Evolutionary conservation across 164 flowering plant species (phyloP), one percentile per base, ranked within the genome.

Genomic region (Aristolochia californica): DNA sequence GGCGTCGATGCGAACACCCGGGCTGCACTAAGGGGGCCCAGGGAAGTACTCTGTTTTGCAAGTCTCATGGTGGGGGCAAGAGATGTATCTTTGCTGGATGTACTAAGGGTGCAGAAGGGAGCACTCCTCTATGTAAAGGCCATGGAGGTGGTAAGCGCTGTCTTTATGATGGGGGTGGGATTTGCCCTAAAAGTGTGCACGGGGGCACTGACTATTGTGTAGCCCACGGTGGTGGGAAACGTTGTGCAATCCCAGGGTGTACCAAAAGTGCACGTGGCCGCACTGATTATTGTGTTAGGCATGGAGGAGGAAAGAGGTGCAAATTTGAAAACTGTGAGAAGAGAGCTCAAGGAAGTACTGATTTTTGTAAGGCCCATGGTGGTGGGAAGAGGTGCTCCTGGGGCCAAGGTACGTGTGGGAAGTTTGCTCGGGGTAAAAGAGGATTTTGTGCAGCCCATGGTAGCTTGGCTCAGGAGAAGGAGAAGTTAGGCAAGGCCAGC

Each of bases 91-190:
- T 85, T 67, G 73, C 76, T 4, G 96, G 96, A n/a, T 88, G 97
- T 71, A 83, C 76, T n/a, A 88, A 84, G 63, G 96, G 97, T 17
- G 97, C 97, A 1, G 97, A 88, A 63, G 95, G 97, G 24, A 87
- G 97, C 63, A 87, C 97, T 0, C 89, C 93, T 0, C 68, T 87
- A 18, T 85, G 95, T 75, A 90, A 90, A 65, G 97, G 82, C 15
- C 97, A 91, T 60, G 96, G 97, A 54, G 97, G 97, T 16, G 97
- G 97, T 13, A 91, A 84, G 60, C 83, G 96, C 11, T 87, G 97
- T 66, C 72, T 83, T 7, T 83, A 58, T 65, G 79, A 77, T 57
- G 97, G 97, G 21, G 95, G 97, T 5, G 95, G 94, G 20, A 79
- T 90, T 18, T 87, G 97, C 68, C 87, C 91, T 0, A 86, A 88